phyloP scores from a whole-genome alignment of 2,329 filamentous ascomycete genomes.

The Endoconidiophora polonica region DNA sequence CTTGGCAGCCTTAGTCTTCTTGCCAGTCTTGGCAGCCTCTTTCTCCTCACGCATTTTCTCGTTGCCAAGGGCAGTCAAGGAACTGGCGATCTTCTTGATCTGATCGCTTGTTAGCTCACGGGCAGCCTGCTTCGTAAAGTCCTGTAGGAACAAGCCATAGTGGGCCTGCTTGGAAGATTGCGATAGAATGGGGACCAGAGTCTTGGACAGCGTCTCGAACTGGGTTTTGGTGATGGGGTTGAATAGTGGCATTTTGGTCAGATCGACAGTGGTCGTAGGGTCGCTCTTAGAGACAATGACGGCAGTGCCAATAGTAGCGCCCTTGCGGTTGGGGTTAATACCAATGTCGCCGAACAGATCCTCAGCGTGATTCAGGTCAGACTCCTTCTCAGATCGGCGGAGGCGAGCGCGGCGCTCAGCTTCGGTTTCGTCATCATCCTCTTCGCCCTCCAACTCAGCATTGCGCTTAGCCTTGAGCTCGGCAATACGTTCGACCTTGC shows the following conservation, averaged over 20 bases:
- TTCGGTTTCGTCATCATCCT: slow-evolving; percentile 47
- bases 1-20: slow-evolving; percentile 95
- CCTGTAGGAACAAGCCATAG: slow-evolving; percentile 77
- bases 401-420: slow-evolving; percentile 58
- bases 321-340: slow-evolving; percentile 47
- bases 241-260: slow-evolving; percentile 67
- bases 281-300: slow-evolving; percentile 58
- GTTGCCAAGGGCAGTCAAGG: slow-evolving; percentile 77
- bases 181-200: slow-evolving; percentile 61
- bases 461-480: slow-evolving; percentile 52
- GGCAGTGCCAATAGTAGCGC: slow-evolving; percentile 43
- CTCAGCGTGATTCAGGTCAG: slow-evolving; percentile 76
- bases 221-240: slow-evolving; percentile 75
- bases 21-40: slow-evolving; percentile 76
- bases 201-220: slow-evolving; percentile 64
- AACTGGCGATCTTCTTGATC: slow-evolving; percentile 88
- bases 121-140: slow-evolving; percentile 73
- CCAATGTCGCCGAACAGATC: slow-evolving; percentile 74
- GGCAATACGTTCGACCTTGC: slow-evolving; percentile 64
- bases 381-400: slow-evolving; percentile 65
- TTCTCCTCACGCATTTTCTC: slow-evolving; percentile 99
- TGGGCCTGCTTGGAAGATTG: slow-evolving; percentile 73
- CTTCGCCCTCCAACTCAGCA: slow-evolving; percentile 35
- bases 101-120: slow-evolving; percentile 82
- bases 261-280: slow-evolving; percentile 64